Evolutionary conservation across 306 rosid genomes (phyloP).

Genomic region (Spatholobus suberectus): DNA sequence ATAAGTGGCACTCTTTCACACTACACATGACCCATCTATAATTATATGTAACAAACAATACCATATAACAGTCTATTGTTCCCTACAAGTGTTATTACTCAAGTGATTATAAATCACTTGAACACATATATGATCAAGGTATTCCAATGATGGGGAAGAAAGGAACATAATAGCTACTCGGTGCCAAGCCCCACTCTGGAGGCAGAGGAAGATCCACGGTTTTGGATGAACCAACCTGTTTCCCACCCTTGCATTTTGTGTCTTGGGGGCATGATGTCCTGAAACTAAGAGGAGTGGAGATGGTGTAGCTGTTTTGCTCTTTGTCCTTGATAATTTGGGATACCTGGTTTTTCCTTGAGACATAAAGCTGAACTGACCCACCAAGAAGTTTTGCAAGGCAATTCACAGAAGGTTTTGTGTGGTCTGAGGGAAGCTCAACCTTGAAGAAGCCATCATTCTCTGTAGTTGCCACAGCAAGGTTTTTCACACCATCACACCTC

Average conservation of each 20-base stretch:
- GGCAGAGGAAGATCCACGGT: constrained; percentile 84
- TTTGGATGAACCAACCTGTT: constrained; percentile 67
- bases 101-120: constrained; percentile 20
- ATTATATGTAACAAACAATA: constrained; percentile 38
- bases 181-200: constrained; percentile 92
- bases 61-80: constrained; percentile 21
- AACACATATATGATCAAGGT: constrained; percentile 53
- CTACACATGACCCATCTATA: constrained; percentile 20
- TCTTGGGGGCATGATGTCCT: constrained; percentile 60
- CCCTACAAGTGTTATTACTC: constrained; percentile 14
- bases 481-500: constrained; percentile 69
- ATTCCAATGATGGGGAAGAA: constrained; percentile 88
- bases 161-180: constrained; percentile 78
- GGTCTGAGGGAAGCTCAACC: constrained; percentile 53
- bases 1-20: constrained; percentile 33
- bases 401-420: constrained; percentile 33
- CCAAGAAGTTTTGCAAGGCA: constrained; percentile 75
- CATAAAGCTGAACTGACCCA: constrained; percentile 74
- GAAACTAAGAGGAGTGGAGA: constrained; percentile 70
- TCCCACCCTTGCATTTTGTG: constrained; percentile 47
- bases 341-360: constrained; percentile 45
- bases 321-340: constrained; percentile 53
- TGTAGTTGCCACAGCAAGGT: constrained; percentile 57
- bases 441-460: constrained; percentile 70
- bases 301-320: constrained; percentile 53